Conservation (phyloP, 78 protist species). For the slime mould (Dictyostelium discoideum) region dicty_2.7 NC_007089.4:1171001-1171500, state of each 20-base stretch:
- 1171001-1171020: constrained; percentile 66
- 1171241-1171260: constrained; percentile 8
- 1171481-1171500: neutral
- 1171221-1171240: constrained; percentile 11
- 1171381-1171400: no score
- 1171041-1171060: constrained; percentile 42
- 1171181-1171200: neutral
- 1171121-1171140: neutral
- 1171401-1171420: no score
- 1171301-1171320: neutral
- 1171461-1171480: neutral
- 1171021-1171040: constrained; percentile 41
- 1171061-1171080: constrained; percentile 79
- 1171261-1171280: constrained; percentile 4
- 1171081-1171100: constrained; percentile 39
- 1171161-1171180: neutral
- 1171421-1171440: neutral
- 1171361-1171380: neutral
- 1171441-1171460: neutral
- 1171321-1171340: neutral
- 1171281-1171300: neutral
- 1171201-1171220: neutral
- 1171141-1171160: no score
- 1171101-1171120: neutral
- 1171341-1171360: neutral